Percentiles rank a stretch among this genome's conserved stretches.
phyloP scores from a whole-genome alignment of 352 stramenopile genomes.

The Globisporangium acanthophoron region DNA sequence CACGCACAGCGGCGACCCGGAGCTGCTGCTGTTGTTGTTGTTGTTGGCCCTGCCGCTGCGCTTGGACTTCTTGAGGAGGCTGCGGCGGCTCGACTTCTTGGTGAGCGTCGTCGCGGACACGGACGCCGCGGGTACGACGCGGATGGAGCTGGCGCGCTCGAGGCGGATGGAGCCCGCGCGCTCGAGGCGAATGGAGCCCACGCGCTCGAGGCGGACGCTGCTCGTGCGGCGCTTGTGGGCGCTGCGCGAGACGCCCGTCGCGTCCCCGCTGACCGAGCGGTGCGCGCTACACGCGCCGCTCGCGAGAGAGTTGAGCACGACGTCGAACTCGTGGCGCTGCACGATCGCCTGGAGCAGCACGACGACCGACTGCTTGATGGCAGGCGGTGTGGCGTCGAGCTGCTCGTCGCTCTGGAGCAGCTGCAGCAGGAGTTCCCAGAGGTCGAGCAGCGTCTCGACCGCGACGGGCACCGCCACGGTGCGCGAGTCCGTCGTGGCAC shows the following conservation, averaged over 20 bases:
- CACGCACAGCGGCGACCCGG: slow-evolving; percentile 31
- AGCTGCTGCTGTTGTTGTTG: slow-evolving; percentile 1
- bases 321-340: slow-evolving; percentile 50
- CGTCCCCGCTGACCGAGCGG: slow-evolving; percentile 10
- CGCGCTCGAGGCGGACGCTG: slow-evolving; percentile 13
- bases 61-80: slow-evolving; percentile 17
- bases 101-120: slow-evolving; percentile 2
- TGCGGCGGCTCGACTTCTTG: slow-evolving; percentile 11
- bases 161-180: slow-evolving; percentile 12
- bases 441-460: slow-evolving; percentile 30
- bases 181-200: slow-evolving; percentile 7
- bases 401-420: slow-evolving; percentile 25
- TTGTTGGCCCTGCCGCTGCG: slow-evolving; percentile 13
- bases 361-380: slow-evolving; percentile 17
- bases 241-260: not conserved
- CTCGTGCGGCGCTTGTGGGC: slow-evolving; percentile 13
- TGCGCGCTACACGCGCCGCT: slow-evolving; percentile 46
- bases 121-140: slow-evolving; percentile 10
- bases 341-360: slow-evolving; percentile 36
- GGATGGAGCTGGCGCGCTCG: slow-evolving; percentile 9
- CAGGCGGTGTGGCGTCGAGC: slow-evolving; percentile 4
- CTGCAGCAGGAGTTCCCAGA: slow-evolving; percentile 56
- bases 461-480: slow-evolving; percentile 13
- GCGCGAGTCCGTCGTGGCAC: slow-evolving; percentile 8
- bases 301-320: slow-evolving; percentile 39